Base-by-base conservation (phyloP, 495 filamentous ascomycete species). In the Xylona heveae region DNA sequence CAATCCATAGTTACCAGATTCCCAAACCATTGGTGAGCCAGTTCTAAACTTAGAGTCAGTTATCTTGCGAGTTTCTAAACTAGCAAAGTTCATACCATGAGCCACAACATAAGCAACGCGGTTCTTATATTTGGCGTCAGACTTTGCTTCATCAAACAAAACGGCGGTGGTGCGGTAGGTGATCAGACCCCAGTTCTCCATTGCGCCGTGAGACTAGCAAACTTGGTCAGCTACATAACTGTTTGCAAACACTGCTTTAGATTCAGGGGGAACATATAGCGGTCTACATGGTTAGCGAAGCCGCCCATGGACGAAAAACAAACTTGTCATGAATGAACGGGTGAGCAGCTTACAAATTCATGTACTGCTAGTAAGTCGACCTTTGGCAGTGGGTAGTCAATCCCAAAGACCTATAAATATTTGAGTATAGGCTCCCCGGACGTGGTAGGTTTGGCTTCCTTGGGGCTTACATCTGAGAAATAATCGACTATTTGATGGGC, bases 11-110 rank as follows among this genome's bases (percentile, higher is more conserved):
- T 80, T 14, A 94, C 88, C 12, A 94, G 67, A 47, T 97, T 93
- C 19, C 88, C 88, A 45, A 94, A 97, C 88, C 88, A 97, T 56
- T 95, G 88, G 51, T 97, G 88, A 19, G 88, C 88, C 28, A 97
- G 58, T 47, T 97, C 84, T 67, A 20, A 26, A 4, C 8, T 8
- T 30, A 1, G 16, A 3, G 6, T 15, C 6, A 18, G 13, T 37
- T 32, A 37, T 6, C n/a, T 14, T 9, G 14, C 10, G 7, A 16
- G 1, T 37, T 34, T 2, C 14, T 19, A 7, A 12, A 9, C 12
- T 20, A 16, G 15, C n/a, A 9, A 19, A 12, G 10, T 5, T 15
- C 50, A 42, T 24, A 61, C 53, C 57, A 50, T 92, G 83, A 4
- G 81, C 78, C 13, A 94, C 82, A 19, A 94, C 83, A 40, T 97